Percentiles rank a stretch among this genome's conserved stretches.
Conservation (phyloP, 441 rosid genomes). For the Populus hybrid region DNA sequence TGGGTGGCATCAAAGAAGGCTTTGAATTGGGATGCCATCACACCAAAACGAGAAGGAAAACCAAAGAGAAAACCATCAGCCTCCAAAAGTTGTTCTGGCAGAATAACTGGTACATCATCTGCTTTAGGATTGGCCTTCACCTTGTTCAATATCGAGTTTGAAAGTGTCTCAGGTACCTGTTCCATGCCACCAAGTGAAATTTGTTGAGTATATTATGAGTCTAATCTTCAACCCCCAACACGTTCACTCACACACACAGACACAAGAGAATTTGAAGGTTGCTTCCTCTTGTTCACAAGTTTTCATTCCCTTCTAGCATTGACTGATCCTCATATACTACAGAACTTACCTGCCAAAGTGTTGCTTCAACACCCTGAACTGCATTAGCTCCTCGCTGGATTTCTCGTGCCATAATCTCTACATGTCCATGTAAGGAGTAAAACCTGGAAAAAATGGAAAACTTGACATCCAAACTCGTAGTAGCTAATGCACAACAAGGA, state of each 20-base stretch:
- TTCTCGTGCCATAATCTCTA: slow-evolving; percentile 82
- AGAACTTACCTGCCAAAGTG: slow-evolving; percentile 76
- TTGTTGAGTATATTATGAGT: not conserved
- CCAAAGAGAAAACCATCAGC: slow-evolving; percentile 94
- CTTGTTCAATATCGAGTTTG: slow-evolving; percentile 59
- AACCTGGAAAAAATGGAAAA: slow-evolving; percentile 33
- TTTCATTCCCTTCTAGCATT: not conserved
- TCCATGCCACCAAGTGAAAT: slow-evolving; percentile 14
- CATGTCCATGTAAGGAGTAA: slow-evolving; percentile 76
- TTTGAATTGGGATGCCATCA: slow-evolving; percentile 87
- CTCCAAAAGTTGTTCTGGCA: slow-evolving; percentile 65
- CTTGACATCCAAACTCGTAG: not conserved
- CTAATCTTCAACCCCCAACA: not conserved
- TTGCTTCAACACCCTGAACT: slow-evolving; percentile 74
- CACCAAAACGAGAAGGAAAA: slow-evolving; percentile 86
- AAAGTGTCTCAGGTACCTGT: slow-evolving; percentile 76
- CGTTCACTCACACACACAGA: not conserved
- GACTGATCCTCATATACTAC: not conserved
- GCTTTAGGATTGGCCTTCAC: slow-evolving; percentile 70
- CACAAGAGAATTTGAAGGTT: not conserved
- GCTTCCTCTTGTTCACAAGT: not conserved
- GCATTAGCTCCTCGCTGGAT: slow-evolving; percentile 70
- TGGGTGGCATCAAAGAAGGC: slow-evolving; percentile 78
- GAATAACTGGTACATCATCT: slow-evolving; percentile 66
- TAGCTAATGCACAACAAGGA: not conserved